These are phyloP conservation scores for Pseudodiploospora longispora DNA, from an alignment of 2,329 filamentous ascomycete genomes.

Conservation along the genomic window DNA sequence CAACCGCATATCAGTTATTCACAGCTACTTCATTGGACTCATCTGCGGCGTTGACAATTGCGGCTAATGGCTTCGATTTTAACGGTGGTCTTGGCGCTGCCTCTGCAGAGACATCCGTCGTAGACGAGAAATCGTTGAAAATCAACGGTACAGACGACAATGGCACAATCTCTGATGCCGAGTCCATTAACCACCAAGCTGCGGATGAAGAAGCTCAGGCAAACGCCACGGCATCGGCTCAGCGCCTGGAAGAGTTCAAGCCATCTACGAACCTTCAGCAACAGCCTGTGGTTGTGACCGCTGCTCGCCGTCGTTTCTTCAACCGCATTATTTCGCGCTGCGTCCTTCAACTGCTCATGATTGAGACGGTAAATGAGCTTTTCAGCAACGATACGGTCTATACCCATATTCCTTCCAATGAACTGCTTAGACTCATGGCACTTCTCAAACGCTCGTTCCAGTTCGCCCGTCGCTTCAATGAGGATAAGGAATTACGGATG, in stretches of 20 bases:
- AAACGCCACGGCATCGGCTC: slow-evolving; percentile 25
- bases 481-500: slow-evolving; percentile 91
- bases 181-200: slow-evolving; percentile 22
- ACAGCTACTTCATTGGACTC: slow-evolving; percentile 61
- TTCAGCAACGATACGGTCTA: slow-evolving; percentile 98
- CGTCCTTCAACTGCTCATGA: slow-evolving; percentile 96
- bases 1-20: slow-evolving; percentile 91
- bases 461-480: slow-evolving; percentile 96
- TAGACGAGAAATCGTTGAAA: slow-evolving; percentile 51
- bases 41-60: slow-evolving; percentile 41
- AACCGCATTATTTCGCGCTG: slow-evolving; percentile 99
- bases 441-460: slow-evolving; percentile 93
- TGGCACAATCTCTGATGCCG: slow-evolving; percentile 19
- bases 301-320: slow-evolving; percentile 88
- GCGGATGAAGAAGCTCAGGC: slow-evolving; percentile 27
- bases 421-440: slow-evolving; percentile 86
- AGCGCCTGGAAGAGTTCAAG: slow-evolving; percentile 75
- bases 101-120: slow-evolving; percentile 26
- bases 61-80: slow-evolving; percentile 45
- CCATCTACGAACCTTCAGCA: slow-evolving; percentile 70
- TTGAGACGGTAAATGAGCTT: slow-evolving; percentile 96
- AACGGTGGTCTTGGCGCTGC: slow-evolving; percentile 35
- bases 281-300: slow-evolving; percentile 85
- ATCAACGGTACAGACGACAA: slow-evolving; percentile 48
- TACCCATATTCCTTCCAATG: slow-evolving; percentile 78